Evolutionary conservation across 2,329 filamentous ascomycete genomes (phyloP), one percentile per base, ranked within the genome.

Genomic region (Fusarium musae): DNA sequence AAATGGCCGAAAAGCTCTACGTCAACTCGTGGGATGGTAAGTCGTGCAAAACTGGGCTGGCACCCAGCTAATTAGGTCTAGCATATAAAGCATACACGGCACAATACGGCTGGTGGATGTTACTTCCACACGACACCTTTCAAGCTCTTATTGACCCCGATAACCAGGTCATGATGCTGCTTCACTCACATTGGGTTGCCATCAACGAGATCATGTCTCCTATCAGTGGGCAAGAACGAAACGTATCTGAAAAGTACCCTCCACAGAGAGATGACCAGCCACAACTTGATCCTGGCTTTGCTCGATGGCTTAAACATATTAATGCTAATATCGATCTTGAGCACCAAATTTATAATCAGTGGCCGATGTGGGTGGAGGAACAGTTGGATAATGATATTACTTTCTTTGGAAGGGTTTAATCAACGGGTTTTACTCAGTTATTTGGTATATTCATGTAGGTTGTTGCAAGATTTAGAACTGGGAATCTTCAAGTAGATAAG

Each of bases 41-140:
- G 34, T 17, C 34, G 9, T 36, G 34, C 34, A 17, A 36, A 16
- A 9, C 15, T 36, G 34, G 34, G 17, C 34, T 17, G 34, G 34
- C 5, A 37, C 15, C 16, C n/a, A 53, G 47, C 56, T 75, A 60
- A 75, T 54, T 52, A 15, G 40, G 19, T 9, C 19, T 43, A 87
- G 87, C 87, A 21, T 89, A 88, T 75, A 81, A 84, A 69, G 80
- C 84, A n/a, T 83, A 89, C 59, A 82, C 82, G 46, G 79, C 82
- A 60, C 86, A 88, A 73, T 89, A 88, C 76, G 82, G 78, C 8
- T 90, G 87, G 88, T 89, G 87, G 87, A 89, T 89, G 83, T 83
- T 87, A 77, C 82, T 90, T 12, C 85, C 87, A 13, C 87, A 89
- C 71, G 81, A 83, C 40, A 80, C 84, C 53, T 89, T 90, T 78